phyloP scores from a whole-genome alignment of 2,329 filamentous ascomycete genomes.

The Pseudogymnoascus sp. region DNA sequence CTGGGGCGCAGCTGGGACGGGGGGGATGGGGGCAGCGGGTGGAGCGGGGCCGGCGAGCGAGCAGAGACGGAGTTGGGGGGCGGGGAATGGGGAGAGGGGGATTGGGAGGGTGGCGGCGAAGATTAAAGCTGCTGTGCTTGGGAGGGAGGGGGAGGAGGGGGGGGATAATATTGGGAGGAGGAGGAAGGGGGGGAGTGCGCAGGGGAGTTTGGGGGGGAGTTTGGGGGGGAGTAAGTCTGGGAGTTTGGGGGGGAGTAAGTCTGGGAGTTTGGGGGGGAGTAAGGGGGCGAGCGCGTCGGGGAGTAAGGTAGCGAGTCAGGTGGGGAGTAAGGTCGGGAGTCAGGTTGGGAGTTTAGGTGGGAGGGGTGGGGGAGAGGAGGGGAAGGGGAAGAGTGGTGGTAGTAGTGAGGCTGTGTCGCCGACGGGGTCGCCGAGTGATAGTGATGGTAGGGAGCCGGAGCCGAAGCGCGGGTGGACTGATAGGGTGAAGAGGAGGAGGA shows the following conservation, averaged over 20 bases:
- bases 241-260: background rate
- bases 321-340: background rate
- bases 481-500: background rate
- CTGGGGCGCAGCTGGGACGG: background rate
- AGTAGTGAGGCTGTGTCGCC: background rate
- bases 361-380: background rate
- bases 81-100: background rate
- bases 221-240: background rate
- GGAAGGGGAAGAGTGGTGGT: background rate
- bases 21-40: background rate
- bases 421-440: background rate
- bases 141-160: background rate
- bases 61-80: background rate
- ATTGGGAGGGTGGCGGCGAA: background rate
- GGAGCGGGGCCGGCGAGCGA: background rate
- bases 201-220: background rate
- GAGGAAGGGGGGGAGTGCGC: background rate
- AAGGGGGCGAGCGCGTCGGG: background rate
- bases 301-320: background rate
- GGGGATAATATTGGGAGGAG: background rate
- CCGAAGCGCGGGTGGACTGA: background rate
- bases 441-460: background rate
- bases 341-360: background rate
- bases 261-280: too few relatives aligned
- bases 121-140: background rate